phyloP scores from a whole-genome alignment of 1,139 yeast genomes.

The Kurtzmaniella quercitrusa region DNA sequence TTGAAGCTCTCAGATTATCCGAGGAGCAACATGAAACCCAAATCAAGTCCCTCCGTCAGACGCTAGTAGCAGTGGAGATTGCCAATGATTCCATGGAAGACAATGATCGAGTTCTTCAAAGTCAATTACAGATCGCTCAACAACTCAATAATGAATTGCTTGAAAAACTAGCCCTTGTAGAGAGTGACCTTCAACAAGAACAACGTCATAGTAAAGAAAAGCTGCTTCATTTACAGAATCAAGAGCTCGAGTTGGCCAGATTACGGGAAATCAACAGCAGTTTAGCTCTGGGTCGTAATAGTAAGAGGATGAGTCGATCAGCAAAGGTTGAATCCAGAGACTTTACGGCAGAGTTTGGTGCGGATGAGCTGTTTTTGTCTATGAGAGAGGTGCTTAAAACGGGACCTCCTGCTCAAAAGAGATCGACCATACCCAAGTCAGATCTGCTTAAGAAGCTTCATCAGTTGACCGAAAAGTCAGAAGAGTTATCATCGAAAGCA shows the following conservation, averaged over 20 bases:
- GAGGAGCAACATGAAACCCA: constrained; percentile 18
- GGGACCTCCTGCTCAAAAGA: constrained; percentile 25
- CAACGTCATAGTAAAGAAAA: constrained; percentile 26
- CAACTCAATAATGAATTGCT: constrained; percentile 39
- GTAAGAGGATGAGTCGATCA: constrained; percentile 11
- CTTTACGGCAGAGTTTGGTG: constrained; percentile 1
- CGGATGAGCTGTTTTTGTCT: constrained; percentile 21
- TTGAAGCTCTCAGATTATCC: constrained; percentile 15
- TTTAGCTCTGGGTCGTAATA: constrained; percentile 16
- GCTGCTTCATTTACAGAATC: constrained; percentile 31
- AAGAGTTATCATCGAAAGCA: constrained; percentile 13
- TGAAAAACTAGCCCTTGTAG: constrained; percentile 39
- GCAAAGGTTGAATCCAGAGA: constrained; percentile 7
- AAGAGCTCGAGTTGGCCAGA: constrained; percentile 21
- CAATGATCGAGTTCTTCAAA: constrained; percentile 31
- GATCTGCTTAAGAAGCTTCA: constrained; percentile 21
- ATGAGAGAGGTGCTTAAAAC: constrained; percentile 28
- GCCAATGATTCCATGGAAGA: constrained; percentile 39
- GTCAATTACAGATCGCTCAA: constrained; percentile 29
- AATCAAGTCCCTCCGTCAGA: constrained; percentile 22
- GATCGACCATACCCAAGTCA: constrained; percentile 16
- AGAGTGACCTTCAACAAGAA: constrained; percentile 38
- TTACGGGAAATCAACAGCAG: not conserved
- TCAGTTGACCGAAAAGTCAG: constrained; percentile 13
- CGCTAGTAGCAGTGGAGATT: constrained; percentile 37